These are phyloP conservation scores for Starmerella vaccinii DNA, from an alignment of 805 yeast species.

Conservation along the genomic window DNA sequence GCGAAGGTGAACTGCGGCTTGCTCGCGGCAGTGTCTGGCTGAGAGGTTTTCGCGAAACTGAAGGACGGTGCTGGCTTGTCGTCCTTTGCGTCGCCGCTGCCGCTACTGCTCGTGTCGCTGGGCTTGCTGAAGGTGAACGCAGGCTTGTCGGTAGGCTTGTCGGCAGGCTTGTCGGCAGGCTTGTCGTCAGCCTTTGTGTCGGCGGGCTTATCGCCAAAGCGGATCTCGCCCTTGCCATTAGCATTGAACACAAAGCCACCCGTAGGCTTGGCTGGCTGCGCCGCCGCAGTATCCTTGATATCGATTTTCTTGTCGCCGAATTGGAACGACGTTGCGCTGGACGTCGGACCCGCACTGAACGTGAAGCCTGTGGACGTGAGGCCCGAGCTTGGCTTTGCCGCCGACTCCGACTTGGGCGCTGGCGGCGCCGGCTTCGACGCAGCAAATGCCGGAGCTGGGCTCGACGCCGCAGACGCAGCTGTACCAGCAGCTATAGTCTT, in stretches of 20 bases:
- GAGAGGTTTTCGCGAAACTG: conserved; percentile 6
- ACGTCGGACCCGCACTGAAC: conserved; percentile 13
- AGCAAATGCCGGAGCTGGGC: background rate
- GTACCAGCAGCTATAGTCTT: conserved; percentile 1
- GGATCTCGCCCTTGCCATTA: conserved; percentile 16
- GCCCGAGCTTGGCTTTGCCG: conserved; percentile 3
- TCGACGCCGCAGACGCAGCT: background rate
- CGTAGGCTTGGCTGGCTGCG: conserved; percentile 8
- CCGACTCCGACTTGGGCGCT: background rate
- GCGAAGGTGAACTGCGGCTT: conserved; percentile 22
- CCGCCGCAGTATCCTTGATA: conserved; percentile 1
- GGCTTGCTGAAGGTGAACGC: background rate
- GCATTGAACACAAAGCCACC: conserved; percentile 22
- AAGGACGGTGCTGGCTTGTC: conserved; percentile 19
- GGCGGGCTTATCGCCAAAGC: too few relatives aligned
- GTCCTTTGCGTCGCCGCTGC: conserved; percentile 7
- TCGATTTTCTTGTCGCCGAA: conserved; percentile 23
- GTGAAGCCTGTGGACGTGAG: conserved; percentile 21
- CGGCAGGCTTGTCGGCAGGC: background rate
- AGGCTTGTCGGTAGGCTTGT: background rate
- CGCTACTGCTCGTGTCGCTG: background rate
- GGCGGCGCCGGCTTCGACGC: background rate
- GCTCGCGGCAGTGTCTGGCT: conserved; percentile 1
- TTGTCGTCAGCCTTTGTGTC: background rate
- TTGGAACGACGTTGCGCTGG: conserved; percentile 15